These are phyloP conservation scores for Acanthamoeba healyi DNA, from an alignment of 208 protist genomes.

Conservation along the genomic window DNA sequence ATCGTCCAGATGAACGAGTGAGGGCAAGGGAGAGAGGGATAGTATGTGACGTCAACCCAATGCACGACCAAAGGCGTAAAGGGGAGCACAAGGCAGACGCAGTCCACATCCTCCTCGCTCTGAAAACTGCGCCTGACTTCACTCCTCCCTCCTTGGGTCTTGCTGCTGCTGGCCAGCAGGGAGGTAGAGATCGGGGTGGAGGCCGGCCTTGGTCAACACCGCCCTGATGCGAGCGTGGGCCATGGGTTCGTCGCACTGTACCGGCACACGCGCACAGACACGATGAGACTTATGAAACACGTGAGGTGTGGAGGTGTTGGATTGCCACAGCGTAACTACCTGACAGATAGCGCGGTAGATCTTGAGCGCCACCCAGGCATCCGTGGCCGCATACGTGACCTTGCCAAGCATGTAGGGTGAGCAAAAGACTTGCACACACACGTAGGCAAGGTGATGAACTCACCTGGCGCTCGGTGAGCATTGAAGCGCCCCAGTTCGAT, in stretches of 20 bases:
- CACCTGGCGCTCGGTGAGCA: background rate
- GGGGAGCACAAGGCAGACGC: too few relatives aligned
- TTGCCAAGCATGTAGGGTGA: too few relatives aligned
- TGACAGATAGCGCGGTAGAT: conserved; percentile 13
- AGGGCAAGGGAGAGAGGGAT: too few relatives aligned
- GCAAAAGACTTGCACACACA: background rate
- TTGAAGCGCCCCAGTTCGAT: background rate
- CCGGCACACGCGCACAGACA: background rate
- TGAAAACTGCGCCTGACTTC: too few relatives aligned
- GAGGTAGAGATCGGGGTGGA: background rate
- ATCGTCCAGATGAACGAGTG: too few relatives aligned
- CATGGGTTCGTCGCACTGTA: background rate
- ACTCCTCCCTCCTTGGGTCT: too few relatives aligned
- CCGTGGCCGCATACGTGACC: background rate
- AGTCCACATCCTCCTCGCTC: too few relatives aligned
- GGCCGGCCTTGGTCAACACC: background rate
- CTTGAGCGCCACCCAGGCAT: background rate
- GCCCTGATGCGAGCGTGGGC: background rate
- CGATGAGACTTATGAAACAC: too few relatives aligned
- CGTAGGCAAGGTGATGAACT: background rate
- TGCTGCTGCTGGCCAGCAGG: too few relatives aligned
- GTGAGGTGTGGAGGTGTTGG: background rate
- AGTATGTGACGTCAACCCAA: too few relatives aligned
- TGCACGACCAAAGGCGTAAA: too few relatives aligned
- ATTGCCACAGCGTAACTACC: too few relatives aligned